Base-by-base conservation (phyloP, 2,329 filamentous ascomycete species). In the Pseudocercospora crystallina region DNA sequence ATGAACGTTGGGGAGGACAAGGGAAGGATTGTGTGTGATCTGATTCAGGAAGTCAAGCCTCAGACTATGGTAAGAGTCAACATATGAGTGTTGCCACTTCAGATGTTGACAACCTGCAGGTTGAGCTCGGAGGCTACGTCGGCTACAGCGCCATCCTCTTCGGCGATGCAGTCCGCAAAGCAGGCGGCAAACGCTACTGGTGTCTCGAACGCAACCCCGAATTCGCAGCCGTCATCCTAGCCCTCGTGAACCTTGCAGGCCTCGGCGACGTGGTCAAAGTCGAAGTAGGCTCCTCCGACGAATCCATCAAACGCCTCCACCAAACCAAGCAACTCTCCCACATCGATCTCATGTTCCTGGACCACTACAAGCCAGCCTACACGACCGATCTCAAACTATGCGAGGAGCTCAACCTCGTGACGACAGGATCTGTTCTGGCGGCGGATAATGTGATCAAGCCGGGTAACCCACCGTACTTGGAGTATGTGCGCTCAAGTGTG, bases 1-100 rank as follows among this genome's bases (percentile, higher is more conserved):
- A 92, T 92, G 85, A 92, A 90, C 58, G 82, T 94, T 2, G 88
- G 89, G 35, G 78, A 84, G 59, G 77, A 83, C 63, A 94, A 94
- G 71, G 87, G 86, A 40, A 78, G 76, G 55, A 85, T 90, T 46
- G 81, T 92, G 1, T 79, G 79, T 8, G 77, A 86, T 29, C 69
- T 91, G 34, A 90, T 94, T 52, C 74, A 74, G 14, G 74, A 86
- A 56, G 73, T 78, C 41, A 87, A 85, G 65, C 87, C 87, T 0
- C 69, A 81, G 47, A 76, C 76, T 2, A 88, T 90, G 82, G 80
- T 80, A 46, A 26, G 32, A 14, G 8, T n/a, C 12, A 12, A 29
- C 5, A 65, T 47, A 42, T 54, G 26, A 56, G 11, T 20, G 33
- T 2, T 17, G 40, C 20, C 34, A 30, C 26, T 29, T 26, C 46